Percentiles rank a stretch among this genome's conserved stretches.
Conservation (phyloP, 495 filamentous ascomycete species). For the Penicillium ochrochloron region DNA sequence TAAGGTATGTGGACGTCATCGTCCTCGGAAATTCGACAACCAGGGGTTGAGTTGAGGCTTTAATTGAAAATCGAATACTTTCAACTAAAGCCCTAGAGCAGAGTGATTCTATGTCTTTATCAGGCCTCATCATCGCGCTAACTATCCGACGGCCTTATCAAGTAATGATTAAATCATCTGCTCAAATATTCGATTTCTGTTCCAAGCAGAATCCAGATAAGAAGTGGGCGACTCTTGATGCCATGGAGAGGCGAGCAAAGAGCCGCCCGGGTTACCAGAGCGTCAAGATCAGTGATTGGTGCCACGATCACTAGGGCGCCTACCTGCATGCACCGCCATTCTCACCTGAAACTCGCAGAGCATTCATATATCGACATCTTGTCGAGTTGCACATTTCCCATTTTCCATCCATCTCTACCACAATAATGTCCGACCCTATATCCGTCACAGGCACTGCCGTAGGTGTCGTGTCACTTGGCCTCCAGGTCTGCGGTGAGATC, state of each 20-base stretch:
- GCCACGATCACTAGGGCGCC: background rate
- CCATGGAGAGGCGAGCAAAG: background rate
- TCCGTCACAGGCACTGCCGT: slow-evolving; percentile 9
- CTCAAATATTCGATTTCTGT: too few species aligned
- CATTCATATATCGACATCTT: background rate
- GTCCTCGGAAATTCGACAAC: too few species aligned
- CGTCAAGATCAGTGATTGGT: background rate
- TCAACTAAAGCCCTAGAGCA: too few species aligned
- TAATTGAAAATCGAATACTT: too few species aligned
- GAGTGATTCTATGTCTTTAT: too few species aligned
- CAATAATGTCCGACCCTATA: slow-evolving; percentile 11
- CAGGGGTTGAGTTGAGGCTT: too few species aligned
- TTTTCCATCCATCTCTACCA: background rate
- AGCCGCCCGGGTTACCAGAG: background rate
- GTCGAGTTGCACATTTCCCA: background rate
- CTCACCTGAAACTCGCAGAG: background rate
- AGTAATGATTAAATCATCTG: too few species aligned
- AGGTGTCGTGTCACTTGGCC: slow-evolving; percentile 7
- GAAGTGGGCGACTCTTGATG: background rate
- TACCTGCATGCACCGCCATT: background rate
- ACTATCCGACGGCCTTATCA: too few species aligned
- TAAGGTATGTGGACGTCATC: too few species aligned
- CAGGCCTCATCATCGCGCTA: too few species aligned
- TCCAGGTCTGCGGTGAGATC: slow-evolving; percentile 14
- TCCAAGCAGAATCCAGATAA: background rate